These are phyloP conservation scores for Daldinia grandis DNA, from an alignment of 495 filamentous ascomycete species.

Conservation along the genomic window DNA sequence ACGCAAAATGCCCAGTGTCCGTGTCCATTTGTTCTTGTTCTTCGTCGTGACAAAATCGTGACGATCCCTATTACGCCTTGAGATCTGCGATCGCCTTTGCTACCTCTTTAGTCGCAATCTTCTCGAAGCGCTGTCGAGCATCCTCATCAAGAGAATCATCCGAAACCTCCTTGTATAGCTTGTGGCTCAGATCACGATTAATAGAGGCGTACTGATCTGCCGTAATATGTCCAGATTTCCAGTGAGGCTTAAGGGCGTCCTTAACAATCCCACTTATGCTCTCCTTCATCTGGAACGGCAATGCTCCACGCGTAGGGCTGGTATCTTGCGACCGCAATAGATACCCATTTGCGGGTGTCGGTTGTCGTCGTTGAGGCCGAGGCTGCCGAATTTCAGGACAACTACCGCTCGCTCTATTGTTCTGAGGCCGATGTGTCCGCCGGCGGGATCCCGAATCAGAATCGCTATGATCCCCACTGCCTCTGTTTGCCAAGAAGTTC, in stretches of 20 bases:
- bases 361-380: constrained; percentile 53
- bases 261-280: constrained; percentile 85
- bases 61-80: constrained; percentile 45
- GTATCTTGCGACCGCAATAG: constrained; percentile 60
- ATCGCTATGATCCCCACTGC: constrained; percentile 55
- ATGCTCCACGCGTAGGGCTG: constrained; percentile 62
- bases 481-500: constrained; percentile 67
- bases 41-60: constrained; percentile 13
- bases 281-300: constrained; percentile 78
- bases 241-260: constrained; percentile 77
- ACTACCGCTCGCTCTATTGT: constrained; percentile 10
- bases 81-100: constrained; percentile 65
- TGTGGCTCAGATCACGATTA: constrained; percentile 82
- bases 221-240: constrained; percentile 71
- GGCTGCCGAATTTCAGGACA: constrained; percentile 60
- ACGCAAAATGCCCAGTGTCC: constrained; percentile 32
- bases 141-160: constrained; percentile 63
- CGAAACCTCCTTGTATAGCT: constrained; percentile 82
- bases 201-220: constrained; percentile 88
- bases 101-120: constrained; percentile 77
- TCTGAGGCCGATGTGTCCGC: constrained; percentile 16
- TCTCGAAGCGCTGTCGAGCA: constrained; percentile 69
- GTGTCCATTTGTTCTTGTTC: constrained; percentile 26
- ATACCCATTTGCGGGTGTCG: constrained; percentile 39
- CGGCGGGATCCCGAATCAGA: constrained; percentile 50